Percentiles rank a stretch among this genome's conserved stretches.
These are phyloP conservation scores for Papiliotrema flavescens DNA, from an alignment of 1,284 basidiomycete species.

Conservation along the genomic window DNA sequence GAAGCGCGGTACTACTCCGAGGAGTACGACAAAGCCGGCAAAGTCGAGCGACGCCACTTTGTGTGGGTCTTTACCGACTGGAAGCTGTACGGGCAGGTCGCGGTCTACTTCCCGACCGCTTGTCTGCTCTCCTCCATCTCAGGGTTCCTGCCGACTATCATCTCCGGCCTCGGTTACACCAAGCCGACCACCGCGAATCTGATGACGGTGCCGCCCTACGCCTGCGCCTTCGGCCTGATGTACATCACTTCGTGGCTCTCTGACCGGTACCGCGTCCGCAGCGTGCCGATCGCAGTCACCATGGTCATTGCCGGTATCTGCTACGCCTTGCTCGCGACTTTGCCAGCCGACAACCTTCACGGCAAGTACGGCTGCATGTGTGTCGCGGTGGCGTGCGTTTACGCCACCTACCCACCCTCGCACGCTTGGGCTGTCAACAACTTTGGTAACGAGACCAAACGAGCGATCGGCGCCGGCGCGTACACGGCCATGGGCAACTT, in stretches of 20 bases:
- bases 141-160: conserved; percentile 77
- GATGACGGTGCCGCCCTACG: conserved; percentile 16
- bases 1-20: conserved; percentile 31
- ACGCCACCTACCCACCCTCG: conserved; percentile 3
- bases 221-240: conserved; percentile 11
- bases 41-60: not conserved
- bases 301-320: not conserved
- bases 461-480: not conserved
- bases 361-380: conserved; percentile 4
- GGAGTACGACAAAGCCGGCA: conserved; percentile 51
- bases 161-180: conserved; percentile 55
- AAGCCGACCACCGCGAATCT: conserved; percentile 4
- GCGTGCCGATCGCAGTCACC: not conserved
- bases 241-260: conserved; percentile 6
- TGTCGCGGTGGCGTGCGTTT: conserved; percentile 1
- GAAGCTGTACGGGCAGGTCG: conserved; percentile 51
- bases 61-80: conserved; percentile 56
- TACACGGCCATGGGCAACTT: conserved; percentile 1
- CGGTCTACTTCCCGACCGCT: conserved; percentile 59
- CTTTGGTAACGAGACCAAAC: conserved; percentile 3
- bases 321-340: not conserved
- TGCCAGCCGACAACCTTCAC: not conserved
- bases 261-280: conserved; percentile 7
- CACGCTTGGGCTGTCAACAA: conserved; percentile 4
- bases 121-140: conserved; percentile 61